Conservation (phyloP, 179 eudicot species). For the Spergularia azorica region DNA sequence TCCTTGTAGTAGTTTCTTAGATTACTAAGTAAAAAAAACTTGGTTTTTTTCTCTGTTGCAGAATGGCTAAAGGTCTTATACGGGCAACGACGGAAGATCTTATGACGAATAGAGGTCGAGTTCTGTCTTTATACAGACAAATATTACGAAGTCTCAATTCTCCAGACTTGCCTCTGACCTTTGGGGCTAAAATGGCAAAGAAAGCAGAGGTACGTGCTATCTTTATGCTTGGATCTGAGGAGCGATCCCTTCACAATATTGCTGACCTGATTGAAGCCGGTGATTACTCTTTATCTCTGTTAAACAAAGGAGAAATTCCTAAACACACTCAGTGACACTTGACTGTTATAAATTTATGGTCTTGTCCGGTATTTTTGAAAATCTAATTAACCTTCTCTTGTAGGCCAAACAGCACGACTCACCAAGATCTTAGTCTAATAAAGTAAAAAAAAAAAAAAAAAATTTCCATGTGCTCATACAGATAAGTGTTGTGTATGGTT, state of each 20-base stretch:
- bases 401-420: too few relatives aligned
- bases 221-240: slow-evolving; percentile 75
- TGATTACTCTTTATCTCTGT: slow-evolving; percentile 63
- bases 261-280: slow-evolving; percentile 74
- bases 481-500: too few relatives aligned
- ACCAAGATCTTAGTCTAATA: too few relatives aligned
- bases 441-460: too few relatives aligned
- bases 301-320: slow-evolving; percentile 79
- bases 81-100: slow-evolving; percentile 90
- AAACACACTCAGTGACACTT: slow-evolving; percentile 46
- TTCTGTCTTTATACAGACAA: slow-evolving; percentile 73
- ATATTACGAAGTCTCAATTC: slow-evolving; percentile 68
- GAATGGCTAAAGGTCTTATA: slow-evolving; percentile 71
- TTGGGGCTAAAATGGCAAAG: slow-evolving; percentile 70
- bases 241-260: slow-evolving; percentile 73
- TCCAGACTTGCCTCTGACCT: slow-evolving; percentile 60
- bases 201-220: slow-evolving; percentile 84
- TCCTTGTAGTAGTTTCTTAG: neutral
- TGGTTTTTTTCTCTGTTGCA: slow-evolving; percentile 3
- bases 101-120: slow-evolving; percentile 61
- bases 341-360: neutral
- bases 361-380: neutral
- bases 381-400: too few relatives aligned
- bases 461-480: too few relatives aligned
- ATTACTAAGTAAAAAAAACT: neutral